Evolutionary conservation across 2,329 filamentous ascomycete genomes (phyloP).

Genomic region (Zasmidium angulare): DNA sequence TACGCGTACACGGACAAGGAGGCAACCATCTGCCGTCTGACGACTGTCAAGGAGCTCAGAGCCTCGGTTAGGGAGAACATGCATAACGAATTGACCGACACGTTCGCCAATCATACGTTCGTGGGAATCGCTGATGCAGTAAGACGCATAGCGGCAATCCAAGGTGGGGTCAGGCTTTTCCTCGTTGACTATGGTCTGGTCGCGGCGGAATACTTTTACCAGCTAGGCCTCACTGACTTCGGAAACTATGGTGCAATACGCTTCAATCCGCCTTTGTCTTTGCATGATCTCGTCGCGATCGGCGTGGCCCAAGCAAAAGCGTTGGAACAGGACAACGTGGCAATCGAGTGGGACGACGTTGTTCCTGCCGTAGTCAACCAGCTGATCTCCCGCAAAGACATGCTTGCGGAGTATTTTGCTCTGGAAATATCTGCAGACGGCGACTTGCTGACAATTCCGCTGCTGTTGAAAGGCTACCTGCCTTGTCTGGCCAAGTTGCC

Average conservation of each 20-base stretch:
- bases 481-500: constrained; percentile 85
- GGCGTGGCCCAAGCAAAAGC: constrained; percentile 67
- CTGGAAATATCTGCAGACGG: constrained; percentile 78
- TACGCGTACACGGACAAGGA: constrained; percentile 74
- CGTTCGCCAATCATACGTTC: constrained; percentile 86
- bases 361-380: constrained; percentile 65
- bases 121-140: constrained; percentile 88
- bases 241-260: constrained; percentile 86
- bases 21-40: constrained; percentile 68
- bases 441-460: constrained; percentile 73
- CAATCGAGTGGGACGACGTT: constrained; percentile 67
- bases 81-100: constrained; percentile 82
- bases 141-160: constrained; percentile 85
- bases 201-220: constrained; percentile 89
- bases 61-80: constrained; percentile 75
- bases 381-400: constrained; percentile 73
- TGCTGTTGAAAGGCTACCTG: constrained; percentile 85
- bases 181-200: constrained; percentile 89
- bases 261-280: constrained; percentile 71
- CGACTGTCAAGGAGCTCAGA: constrained; percentile 83
- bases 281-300: constrained; percentile 69
- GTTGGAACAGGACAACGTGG: constrained; percentile 41
- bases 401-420: constrained; percentile 91
- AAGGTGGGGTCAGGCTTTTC: constrained; percentile 87
- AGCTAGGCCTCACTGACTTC: constrained; percentile 91